These are phyloP conservation scores for Elsinoe arachidis DNA, from an alignment of 2,329 filamentous ascomycete species.

Conservation along the genomic window DNA sequence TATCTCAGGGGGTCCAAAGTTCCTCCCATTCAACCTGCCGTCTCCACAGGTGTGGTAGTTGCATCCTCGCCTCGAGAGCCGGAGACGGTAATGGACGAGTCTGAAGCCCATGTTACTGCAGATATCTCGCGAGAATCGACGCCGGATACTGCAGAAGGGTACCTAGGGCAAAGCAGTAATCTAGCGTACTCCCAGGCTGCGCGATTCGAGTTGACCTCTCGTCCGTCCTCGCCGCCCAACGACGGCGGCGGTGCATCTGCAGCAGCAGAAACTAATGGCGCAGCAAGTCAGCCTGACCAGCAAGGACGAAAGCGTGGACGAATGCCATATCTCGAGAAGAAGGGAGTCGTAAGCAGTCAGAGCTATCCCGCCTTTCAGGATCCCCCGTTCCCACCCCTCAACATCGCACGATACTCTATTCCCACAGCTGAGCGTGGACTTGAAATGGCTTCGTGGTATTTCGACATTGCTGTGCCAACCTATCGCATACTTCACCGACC, in stretches of 20 bases:
- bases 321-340: neutral
- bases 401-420: constrained; percentile 38
- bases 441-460: constrained; percentile 32
- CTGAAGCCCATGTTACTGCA: neutral
- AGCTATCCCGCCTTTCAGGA: constrained; percentile 5
- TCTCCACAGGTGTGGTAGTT: neutral
- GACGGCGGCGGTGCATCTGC: neutral
- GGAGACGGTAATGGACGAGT: neutral
- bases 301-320: neutral
- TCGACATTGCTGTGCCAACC: constrained; percentile 36
- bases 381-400: neutral
- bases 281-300: neutral
- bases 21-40: neutral
- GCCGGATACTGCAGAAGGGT: neutral
- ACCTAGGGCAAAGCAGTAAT: constrained; percentile 6
- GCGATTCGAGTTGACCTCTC: neutral
- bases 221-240: neutral
- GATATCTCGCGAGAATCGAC: neutral
- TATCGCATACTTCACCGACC: constrained; percentile 37
- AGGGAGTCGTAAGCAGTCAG: neutral
- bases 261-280: neutral
- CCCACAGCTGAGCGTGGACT: constrained; percentile 37
- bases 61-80: neutral
- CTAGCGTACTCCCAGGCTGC: constrained; percentile 1
- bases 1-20: constrained; percentile 35